These are phyloP conservation scores for Persicaria tinctoria DNA, from an alignment of 148 eudicot species.

Conservation along the genomic window DNA sequence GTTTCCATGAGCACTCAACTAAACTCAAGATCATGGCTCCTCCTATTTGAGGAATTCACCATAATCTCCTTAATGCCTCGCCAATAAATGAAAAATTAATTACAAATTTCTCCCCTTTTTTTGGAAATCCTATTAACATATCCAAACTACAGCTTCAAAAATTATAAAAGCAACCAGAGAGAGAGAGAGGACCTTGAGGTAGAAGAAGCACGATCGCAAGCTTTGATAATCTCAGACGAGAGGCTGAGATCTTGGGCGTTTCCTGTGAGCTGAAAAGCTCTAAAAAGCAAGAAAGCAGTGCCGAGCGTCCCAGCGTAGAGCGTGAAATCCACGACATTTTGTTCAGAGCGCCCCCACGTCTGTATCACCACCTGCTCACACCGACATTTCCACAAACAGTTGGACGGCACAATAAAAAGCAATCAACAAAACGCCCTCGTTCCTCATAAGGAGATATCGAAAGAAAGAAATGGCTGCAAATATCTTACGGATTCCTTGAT, in stretches of 20 bases:
- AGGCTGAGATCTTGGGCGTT: conserved; percentile 44
- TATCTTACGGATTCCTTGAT: conserved; percentile 44
- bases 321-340: conserved; percentile 49
- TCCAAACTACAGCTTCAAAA: neutral
- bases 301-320: conserved; percentile 81
- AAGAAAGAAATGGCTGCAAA: neutral
- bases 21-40: neutral
- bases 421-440: neutral
- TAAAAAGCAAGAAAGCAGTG: conserved; percentile 66
- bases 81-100: neutral
- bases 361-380: conserved; percentile 59
- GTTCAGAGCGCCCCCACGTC: conserved; percentile 51
- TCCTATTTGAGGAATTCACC: neutral
- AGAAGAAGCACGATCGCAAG: conserved; percentile 58
- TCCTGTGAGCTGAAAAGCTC: conserved; percentile 55
- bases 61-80: neutral
- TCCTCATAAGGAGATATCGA: too few species aligned
- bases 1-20: neutral
- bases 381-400: conserved; percentile 3
- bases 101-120: too few species aligned
- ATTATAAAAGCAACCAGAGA: neutral
- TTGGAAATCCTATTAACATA: neutral
- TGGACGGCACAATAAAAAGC: neutral
- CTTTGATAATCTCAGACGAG: conserved; percentile 51
- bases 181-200: conserved; percentile 41